phyloP scores from a whole-genome alignment of 192 early-diverging fungal genomes.

The Backusella tarrabulga region DNA sequence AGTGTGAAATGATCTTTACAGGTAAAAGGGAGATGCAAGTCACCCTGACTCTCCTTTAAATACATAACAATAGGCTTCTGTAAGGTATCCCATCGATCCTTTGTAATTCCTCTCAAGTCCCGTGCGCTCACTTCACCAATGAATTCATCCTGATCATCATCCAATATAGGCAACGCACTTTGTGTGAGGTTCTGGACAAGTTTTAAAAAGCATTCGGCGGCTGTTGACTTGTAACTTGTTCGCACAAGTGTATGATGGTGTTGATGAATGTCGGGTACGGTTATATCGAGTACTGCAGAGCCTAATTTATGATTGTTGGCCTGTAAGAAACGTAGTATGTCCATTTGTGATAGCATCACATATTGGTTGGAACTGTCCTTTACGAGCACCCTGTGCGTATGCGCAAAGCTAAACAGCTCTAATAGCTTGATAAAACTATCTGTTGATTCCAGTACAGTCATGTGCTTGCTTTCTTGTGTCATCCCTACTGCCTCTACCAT shows the following conservation, averaged over 20 bases:
- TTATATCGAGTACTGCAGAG: conserved; percentile 37
- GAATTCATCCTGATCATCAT: conserved; percentile 51
- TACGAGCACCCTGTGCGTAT: conserved; percentile 52
- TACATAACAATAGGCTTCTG: conserved; percentile 64
- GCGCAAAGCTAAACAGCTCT: conserved; percentile 6
- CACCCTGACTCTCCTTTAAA: conserved; percentile 52
- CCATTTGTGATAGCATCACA: conserved; percentile 51
- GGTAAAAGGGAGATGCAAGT: conserved; percentile 41
- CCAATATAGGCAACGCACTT: conserved; percentile 63
- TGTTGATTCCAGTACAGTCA: conserved; percentile 10
- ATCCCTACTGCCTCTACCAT: conserved; percentile 23
- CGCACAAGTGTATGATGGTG: neutral
- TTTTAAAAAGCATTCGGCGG: conserved; percentile 41
- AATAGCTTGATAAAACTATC: conserved; percentile 9
- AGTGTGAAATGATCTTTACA: conserved; percentile 52
- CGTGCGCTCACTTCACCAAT: conserved; percentile 69
- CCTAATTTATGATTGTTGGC: conserved; percentile 54
- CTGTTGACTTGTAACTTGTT: conserved; percentile 44
- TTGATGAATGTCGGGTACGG: conserved; percentile 17
- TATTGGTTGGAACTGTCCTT: conserved; percentile 23
- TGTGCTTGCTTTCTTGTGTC: conserved; percentile 15
- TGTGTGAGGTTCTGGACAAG: conserved; percentile 41
- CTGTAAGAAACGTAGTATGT: conserved; percentile 47
- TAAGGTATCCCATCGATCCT: conserved; percentile 53
- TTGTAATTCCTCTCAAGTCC: conserved; percentile 73